phyloP scores from a whole-genome alignment of 257 asterid genomes.

The Nicotiana obtusifolia region DNA sequence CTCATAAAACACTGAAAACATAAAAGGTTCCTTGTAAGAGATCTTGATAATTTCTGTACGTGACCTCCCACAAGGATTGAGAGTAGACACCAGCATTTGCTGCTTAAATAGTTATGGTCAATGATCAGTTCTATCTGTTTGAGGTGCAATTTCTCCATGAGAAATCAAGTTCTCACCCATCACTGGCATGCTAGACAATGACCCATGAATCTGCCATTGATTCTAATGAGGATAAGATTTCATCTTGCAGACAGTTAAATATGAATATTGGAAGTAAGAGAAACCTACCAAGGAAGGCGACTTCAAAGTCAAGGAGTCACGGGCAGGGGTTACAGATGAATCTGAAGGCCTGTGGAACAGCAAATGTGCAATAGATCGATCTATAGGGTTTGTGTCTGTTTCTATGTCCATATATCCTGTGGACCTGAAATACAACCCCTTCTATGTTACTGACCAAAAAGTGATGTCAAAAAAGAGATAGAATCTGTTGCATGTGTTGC shows the following conservation, averaged over 20 bases:
- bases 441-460: neutral
- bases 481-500: neutral
- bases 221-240: conserved; percentile 16
- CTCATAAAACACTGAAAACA: neutral
- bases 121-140: conserved; percentile 18
- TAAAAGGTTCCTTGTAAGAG: neutral
- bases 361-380: conserved; percentile 81
- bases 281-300: conserved; percentile 37
- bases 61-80: neutral
- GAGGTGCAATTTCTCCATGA: conserved; percentile 24
- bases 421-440: conserved; percentile 26
- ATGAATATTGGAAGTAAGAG: neutral
- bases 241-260: conserved; percentile 13
- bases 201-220: conserved; percentile 40
- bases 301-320: conserved; percentile 26
- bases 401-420: conserved; percentile 56
- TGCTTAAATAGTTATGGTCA: conserved; percentile 7
- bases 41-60: neutral
- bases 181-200: conserved; percentile 23
- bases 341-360: conserved; percentile 66
- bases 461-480: neutral
- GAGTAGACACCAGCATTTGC: neutral
- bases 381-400: conserved; percentile 78
- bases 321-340: conserved; percentile 26
- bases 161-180: conserved; percentile 24